Base-by-base conservation (phyloP, 495 filamentous ascomycete genomes). In the Penicillium taxi region DNA sequence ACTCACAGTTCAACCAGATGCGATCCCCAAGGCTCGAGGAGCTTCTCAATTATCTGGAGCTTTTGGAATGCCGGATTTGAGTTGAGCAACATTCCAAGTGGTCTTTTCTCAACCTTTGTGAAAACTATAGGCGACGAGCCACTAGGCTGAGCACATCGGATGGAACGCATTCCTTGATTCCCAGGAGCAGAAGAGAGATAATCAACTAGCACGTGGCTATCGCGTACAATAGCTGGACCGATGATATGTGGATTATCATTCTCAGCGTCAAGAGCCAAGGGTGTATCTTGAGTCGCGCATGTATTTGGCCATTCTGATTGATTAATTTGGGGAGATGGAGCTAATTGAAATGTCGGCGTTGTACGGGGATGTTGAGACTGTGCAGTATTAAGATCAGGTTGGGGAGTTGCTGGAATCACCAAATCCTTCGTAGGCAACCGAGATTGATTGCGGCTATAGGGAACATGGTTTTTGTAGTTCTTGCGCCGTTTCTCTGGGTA, bases 121-220 rank as follows among this genome's bases (percentile, higher is more conserved):
- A 35, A 35, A 13, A 35, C 33, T 4, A 35, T 35, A 4, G 33
- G 33, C 6, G 14, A 35, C 16, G 29, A 32, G 29, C 9, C 5
- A 29, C 9, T 9, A 9, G 29, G 29, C n/a, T 39, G 5, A 2
- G 32, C 31, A 38, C 6, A 38, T 32, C 37, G 37, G 35, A 50
- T 41, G 14, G 48, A n/a, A 80, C 5, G 54, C 82, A 19, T 35
- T 4, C 31, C 17, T 14, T 19, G 22, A 20, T 5, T 29, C 9
- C 26, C 20, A n/a, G 38, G 18, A 17, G 35, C 4, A 22, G 2
- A 12, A 11, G 32, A 34, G 4, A 41, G 47, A 40, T 58, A 60
- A 15, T 44, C 49, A 26, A 53, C 54, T 8, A 63, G 32, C 18
- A 60, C 32, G 8, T 56, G 42, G 21, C 44, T 57, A 34, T 63